Base-by-base conservation (phyloP, 2,329 filamentous ascomycete genomes). In the Aspergillus sp. region DNA sequence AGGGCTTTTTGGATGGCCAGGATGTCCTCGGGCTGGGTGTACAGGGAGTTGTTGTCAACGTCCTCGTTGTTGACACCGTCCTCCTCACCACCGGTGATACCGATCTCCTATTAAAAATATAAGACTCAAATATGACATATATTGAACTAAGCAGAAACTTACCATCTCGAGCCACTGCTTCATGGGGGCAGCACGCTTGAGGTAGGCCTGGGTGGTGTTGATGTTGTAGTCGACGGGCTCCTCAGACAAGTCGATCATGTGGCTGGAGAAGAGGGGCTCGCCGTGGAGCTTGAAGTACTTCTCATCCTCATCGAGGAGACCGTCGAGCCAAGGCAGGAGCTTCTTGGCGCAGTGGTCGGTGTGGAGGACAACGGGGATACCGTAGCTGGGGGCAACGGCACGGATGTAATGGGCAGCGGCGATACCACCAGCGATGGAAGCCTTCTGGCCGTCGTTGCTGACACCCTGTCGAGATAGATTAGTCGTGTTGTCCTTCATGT, bases 81-180 rank as follows among this genome's bases (percentile, higher is more conserved):
- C 73, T 96, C 90, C 77, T 96, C 90, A 74, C 90, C 90, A 76
- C 90, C 91, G 49, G 93, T 97, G 74, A 96, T 94, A 67, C 86
- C 88, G 55, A 94, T 89, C 74, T 90, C 85, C 77, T 80, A 48
- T 2, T 33, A 19, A 19, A 2, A 19, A 19, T 2, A 19, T 19
- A 2, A 19, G 19, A 19, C 19, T 19, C 19, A 19, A 19, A 19
- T 19, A 19, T 19, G 19, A 4, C 19, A 19, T 19, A 19, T 4
- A 19, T 19, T 19, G 19, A 19, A 19, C 19, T 41, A 9, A 30
- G 7, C 33, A 19, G 40, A 46, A 47, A 57, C 69, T 59, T 68
- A 89, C 86, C 91, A 97, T 98, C 82, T 98, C 93, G 58, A 98
- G 83, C 89, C 89, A 97, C 74, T 96, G 90, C 81, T 94, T 95